Conservation (phyloP, 805 yeast genomes). For the Brettanomyces bruxellensis region DNA sequence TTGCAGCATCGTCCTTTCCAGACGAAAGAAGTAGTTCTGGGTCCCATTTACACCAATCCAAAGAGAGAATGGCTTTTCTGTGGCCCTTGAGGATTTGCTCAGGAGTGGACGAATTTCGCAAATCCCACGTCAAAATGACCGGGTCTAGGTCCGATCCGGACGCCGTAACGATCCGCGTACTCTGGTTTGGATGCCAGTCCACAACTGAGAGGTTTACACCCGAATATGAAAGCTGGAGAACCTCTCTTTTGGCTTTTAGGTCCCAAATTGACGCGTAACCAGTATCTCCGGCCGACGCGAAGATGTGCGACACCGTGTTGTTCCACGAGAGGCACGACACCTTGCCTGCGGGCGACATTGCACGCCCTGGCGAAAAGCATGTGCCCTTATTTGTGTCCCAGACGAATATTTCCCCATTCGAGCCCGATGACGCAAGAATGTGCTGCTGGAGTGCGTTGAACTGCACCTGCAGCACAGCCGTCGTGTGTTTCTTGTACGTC, state of each 20-base stretch:
- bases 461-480: slow-evolving; percentile 61
- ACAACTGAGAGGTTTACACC: slow-evolving; percentile 72
- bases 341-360: slow-evolving; percentile 75
- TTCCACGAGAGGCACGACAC: slow-evolving; percentile 86
- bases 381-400: slow-evolving; percentile 78
- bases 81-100: slow-evolving; percentile 71
- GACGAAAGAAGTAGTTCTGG: slow-evolving; percentile 72
- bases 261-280: slow-evolving; percentile 95
- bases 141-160: slow-evolving; percentile 76
- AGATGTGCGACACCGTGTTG: slow-evolving; percentile 68
- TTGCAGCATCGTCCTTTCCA: slow-evolving; percentile 83
- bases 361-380: slow-evolving; percentile 57
- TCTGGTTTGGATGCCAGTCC: slow-evolving; percentile 90
- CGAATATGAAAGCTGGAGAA: slow-evolving; percentile 70
- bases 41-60: slow-evolving; percentile 92
- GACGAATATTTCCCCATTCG: slow-evolving; percentile 78
- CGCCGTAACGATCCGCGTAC: slow-evolving; percentile 83
- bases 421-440: slow-evolving; percentile 78
- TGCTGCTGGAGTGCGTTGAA: slow-evolving; percentile 70
- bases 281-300: slow-evolving; percentile 81
- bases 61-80: slow-evolving; percentile 74
- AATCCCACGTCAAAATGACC: slow-evolving; percentile 82
- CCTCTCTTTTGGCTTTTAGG: slow-evolving; percentile 77
- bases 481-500: slow-evolving; percentile 50
- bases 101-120: slow-evolving; percentile 90